Base-by-base conservation (phyloP, 2,329 filamentous ascomycete species). In the Ceratocystis variospora region DNA sequence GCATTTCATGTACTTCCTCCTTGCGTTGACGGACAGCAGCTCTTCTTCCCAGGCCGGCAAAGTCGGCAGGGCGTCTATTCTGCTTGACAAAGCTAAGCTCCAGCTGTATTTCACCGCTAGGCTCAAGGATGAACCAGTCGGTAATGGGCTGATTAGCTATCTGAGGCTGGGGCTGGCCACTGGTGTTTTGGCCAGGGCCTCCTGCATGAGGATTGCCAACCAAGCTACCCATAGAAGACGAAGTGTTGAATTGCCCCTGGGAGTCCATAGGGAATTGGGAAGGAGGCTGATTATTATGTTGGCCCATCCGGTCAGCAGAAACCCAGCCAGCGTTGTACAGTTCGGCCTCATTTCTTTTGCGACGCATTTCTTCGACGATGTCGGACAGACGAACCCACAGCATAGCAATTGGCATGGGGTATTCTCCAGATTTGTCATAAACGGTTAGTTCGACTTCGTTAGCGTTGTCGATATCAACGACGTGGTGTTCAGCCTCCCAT, bases 381-480 rank as follows among this genome's bases (percentile, higher is more conserved):
- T 99, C 94, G 17, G 94, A 96, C 73, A 99, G 93, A 68, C 94
- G 84, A 67, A 99, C 87, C 94, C 94, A 99, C 15, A 97, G 82
- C 81, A 99, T 86, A 66, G 88, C 94, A 72, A 99, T 96, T 50
- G 94, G 94, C 63, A 95, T 86, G 15, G 92, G 87, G 71, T 96
- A 89, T 71, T 96, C 92, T 69, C 87, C 86, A 1, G 91, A 87
- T 77, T 96, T 96, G 75, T 99, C 94, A 76, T 99, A 99, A 10
- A 99, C 92, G 0, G 91, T 97, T 65, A 99, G 84, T 74, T 99
- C 94, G 69, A 99, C 90, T 77, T 99, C 94, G 76, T 99, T 99
- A 64, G 94, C 94, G 79, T 97, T 97, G 77, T 97, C 93, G 66
- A 99, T 94, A 70, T 94, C 90, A 69, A 99, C 87, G 67, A 87